Base-by-base conservation (phyloP, 169 alveolate genomes). In the Fabrea salina region DNA sequence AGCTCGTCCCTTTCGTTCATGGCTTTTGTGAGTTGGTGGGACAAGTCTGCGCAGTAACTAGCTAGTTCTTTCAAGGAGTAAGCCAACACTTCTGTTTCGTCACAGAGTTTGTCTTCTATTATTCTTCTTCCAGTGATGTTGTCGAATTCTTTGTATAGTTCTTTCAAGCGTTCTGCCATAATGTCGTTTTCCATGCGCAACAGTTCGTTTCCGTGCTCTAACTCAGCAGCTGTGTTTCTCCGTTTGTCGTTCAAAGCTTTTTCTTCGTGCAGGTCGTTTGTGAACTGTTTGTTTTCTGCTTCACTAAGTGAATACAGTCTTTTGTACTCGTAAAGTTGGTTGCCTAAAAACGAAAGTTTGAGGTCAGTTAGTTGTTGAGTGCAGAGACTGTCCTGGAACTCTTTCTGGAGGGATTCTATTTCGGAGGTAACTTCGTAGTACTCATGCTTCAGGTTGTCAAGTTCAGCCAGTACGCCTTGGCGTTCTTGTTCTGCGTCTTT, bases 121-220 rank as follows among this genome's bases (percentile, higher is more conserved):
- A n/a, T 53, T 40, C 40, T 2, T 27, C 71, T 40, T 3, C 50
- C 19, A 35, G 58, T 16, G 35, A 74, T 27, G 4, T 74, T 54
- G 40, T 74, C 58, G 5, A 53, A 25, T 25, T 32, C 68, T 53
- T 74, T 19, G 25, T 74, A 74, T 4, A 74, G 33, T 30, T 39
- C 71, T 33, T 56, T 40, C 1, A 74, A 56, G 50, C 81, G 22
- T 54, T 74, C 81, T 33, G 64, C 74, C 68, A 74, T 54, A 4
- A 74, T 53, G 27, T 74, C 71, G 25, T 74, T 74, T 53, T 53
- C 71, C 81, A 74, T 54, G 1, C 40, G 27, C 19, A 74, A 35
- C 13, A 74, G 57, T n/a, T 16, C 74, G 40, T 74, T 74, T 39
- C 71, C 72, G 16, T 74, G 81, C 7, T 74, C 71, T 5, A 74